Percentiles rank a stretch among this genome's conserved stretches.
phyloP scores from a whole-genome alignment of 805 yeast genomes.

The Saccharomyces cerevisiae region DNA sequence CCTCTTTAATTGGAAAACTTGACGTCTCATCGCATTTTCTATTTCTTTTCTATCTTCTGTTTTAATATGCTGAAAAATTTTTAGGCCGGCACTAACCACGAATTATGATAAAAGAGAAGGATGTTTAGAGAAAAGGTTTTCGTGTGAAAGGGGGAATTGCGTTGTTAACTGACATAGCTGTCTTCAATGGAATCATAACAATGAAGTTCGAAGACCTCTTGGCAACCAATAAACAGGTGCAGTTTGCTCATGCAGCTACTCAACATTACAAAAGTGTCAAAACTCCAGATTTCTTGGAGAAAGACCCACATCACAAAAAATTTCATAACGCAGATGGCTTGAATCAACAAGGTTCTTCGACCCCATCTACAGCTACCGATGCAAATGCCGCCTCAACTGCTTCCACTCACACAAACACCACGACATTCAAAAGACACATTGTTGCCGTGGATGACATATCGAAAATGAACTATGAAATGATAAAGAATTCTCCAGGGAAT shows the following conservation, averaged over 20 bases:
- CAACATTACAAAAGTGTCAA: constrained; percentile 5
- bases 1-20: neutral
- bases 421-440: constrained; percentile 23
- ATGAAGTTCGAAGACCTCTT: constrained; percentile 4
- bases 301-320: constrained; percentile 7
- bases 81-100: neutral
- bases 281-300: constrained; percentile 3
- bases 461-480: constrained; percentile 29
- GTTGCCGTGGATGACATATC: constrained; percentile 28
- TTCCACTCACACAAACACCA: neutral
- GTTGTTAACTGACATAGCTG: neutral
- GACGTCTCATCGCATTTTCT: constrained; percentile 5
- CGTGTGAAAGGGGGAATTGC: neutral
- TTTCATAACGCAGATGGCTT: constrained; percentile 1
- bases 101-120: neutral
- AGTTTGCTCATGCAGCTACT: constrained; percentile 8
- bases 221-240: constrained; percentile 9
- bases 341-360: neutral
- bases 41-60: constrained; percentile 2
- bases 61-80: constrained; percentile 1
- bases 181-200: neutral
- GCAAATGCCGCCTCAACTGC: neutral
- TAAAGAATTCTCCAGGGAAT: constrained; percentile 28
- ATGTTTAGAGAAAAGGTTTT: neutral
- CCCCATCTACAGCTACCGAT: neutral